Percentiles rank a stretch among this genome's conserved stretches.
Evolutionary conservation across 169 alveolate species (phyloP).

Genomic region (Eimeria praecox): DNA sequence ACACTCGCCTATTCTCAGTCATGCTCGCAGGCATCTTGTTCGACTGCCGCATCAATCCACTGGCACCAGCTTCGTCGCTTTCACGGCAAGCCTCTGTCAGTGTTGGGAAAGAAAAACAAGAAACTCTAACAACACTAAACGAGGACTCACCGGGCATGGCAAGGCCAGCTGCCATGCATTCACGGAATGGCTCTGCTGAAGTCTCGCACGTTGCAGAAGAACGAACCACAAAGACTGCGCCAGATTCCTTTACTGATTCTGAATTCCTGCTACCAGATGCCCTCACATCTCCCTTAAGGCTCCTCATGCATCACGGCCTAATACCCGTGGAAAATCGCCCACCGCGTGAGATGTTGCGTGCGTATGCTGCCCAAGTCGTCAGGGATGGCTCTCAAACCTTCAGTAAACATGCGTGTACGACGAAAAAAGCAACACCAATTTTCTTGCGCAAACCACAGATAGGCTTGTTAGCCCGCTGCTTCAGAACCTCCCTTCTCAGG

Average conservation of each 20-base stretch:
- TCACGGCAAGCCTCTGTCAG: background rate
- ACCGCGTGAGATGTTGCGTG: conserved; percentile 64
- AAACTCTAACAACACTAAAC: background rate
- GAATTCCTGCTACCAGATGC: conserved; percentile 30
- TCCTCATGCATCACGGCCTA: conserved; percentile 49
- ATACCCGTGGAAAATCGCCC: conserved; percentile 41
- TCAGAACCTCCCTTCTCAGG: too few relatives aligned
- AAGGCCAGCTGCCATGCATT: background rate
- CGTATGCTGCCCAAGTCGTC: conserved; percentile 26
- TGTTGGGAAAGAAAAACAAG: background rate
- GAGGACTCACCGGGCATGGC: background rate
- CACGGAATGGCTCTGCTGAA: background rate
- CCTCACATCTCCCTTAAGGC: conserved; percentile 16
- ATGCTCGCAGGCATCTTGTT: conserved; percentile 45
- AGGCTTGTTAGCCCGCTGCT: background rate
- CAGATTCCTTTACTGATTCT: background rate
- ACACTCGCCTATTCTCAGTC: background rate
- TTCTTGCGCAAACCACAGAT: background rate
- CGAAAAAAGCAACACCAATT: background rate
- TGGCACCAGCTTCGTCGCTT: background rate
- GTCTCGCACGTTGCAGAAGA: background rate
- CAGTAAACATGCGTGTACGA: conserved; percentile 44
- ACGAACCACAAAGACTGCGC: background rate
- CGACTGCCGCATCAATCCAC: conserved; percentile 58
- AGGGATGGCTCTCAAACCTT: conserved; percentile 27